Percentiles rank a stretch among this genome's conserved stretches.
These are phyloP conservation scores for Glycine soja DNA, from an alignment of 306 rosid genomes.

Conservation along the genomic window DNA sequence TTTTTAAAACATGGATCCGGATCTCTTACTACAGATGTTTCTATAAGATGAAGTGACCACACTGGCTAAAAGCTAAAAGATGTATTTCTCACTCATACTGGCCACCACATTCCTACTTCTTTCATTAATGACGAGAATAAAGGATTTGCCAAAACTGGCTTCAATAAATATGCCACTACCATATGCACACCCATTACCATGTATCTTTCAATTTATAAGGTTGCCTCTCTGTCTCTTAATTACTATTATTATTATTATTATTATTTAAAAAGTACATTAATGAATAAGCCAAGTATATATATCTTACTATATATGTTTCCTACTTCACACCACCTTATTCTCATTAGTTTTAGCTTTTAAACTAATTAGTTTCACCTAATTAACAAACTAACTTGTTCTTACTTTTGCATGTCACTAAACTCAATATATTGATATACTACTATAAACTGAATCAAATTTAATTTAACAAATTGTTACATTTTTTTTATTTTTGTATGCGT, in stretches of 20 bases:
- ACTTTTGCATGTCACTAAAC: slow-evolving; percentile 23
- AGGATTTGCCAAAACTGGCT: slow-evolving; percentile 53
- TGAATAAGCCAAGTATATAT: background rate
- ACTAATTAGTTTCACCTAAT: slow-evolving; percentile 59
- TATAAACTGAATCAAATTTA: slow-evolving; percentile 6
- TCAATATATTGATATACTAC: background rate
- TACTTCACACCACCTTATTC: slow-evolving; percentile 36
- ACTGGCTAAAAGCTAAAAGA: slow-evolving; percentile 49
- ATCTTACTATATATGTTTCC: slow-evolving; percentile 5
- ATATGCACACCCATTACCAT: slow-evolving; percentile 40
- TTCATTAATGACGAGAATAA: slow-evolving; percentile 55
- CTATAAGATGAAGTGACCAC: too few relatives aligned
- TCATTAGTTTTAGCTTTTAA: background rate
- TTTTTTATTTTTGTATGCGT: background rate
- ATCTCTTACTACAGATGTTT: background rate
- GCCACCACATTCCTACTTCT: slow-evolving; percentile 46
- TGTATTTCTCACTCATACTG: slow-evolving; percentile 51
- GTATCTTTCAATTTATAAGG: slow-evolving; percentile 36
- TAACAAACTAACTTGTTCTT: slow-evolving; percentile 48
- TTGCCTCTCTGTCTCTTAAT: slow-evolving; percentile 33
- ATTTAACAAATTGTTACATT: background rate
- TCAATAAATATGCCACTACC: slow-evolving; percentile 53
- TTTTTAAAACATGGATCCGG: background rate
- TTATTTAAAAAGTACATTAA: background rate
- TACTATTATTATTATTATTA: slow-evolving; percentile 20